phyloP scores from a whole-genome alignment of 495 filamentous ascomycete genomes.

The Lichenothelia convexa region DNA sequence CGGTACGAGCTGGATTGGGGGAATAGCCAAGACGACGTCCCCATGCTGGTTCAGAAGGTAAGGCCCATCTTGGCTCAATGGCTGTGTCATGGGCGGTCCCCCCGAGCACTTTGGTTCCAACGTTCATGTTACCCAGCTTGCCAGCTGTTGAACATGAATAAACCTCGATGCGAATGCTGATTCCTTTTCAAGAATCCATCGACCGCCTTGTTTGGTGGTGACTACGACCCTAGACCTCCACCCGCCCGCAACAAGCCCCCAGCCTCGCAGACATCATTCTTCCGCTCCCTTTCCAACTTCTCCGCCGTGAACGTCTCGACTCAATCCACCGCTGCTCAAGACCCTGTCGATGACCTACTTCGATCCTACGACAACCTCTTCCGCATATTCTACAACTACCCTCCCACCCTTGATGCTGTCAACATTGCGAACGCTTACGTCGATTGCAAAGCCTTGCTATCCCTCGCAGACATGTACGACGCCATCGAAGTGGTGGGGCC shows the following conservation, averaged over 20 bases:
- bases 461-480: conserved; percentile 80
- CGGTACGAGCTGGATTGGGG: conserved; percentile 74
- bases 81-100: no score
- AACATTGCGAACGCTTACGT: conserved; percentile 83
- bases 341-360: conserved; percentile 42
- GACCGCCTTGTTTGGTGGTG: conserved; percentile 33
- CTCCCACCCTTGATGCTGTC: conserved; percentile 57
- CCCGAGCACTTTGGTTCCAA: no score
- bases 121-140: no score
- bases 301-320: conserved; percentile 35
- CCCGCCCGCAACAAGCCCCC: conserved; percentile 35
- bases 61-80: background rate
- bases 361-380: conserved; percentile 89
- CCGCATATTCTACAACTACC: conserved; percentile 81
- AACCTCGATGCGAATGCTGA: no score
- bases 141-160: no score
- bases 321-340: conserved; percentile 18
- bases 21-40: conserved; percentile 51
- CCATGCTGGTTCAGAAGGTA: conserved; percentile 70
- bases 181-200: no score
- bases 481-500: conserved; percentile 72
- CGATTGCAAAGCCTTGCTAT: conserved; percentile 73
- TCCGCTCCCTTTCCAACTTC: conserved; percentile 69
- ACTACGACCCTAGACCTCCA: conserved; percentile 22
- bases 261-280: conserved; percentile 44